Evolutionary conservation across 495 filamentous ascomycete species (phyloP).

Genomic region (Apiosordaria backusii): DNA sequence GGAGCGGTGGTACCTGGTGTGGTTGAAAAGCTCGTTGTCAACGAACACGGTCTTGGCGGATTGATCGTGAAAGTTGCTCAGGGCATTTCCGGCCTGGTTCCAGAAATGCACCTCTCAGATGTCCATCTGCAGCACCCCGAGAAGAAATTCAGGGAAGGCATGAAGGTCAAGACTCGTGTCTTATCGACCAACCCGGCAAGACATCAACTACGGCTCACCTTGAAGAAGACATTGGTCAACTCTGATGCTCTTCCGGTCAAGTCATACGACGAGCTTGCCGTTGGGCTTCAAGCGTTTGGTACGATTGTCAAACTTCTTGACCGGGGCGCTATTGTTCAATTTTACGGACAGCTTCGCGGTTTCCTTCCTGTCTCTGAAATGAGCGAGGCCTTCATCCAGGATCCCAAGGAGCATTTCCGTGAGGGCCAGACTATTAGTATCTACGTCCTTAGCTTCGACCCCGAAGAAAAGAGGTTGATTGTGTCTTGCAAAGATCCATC

Average conservation of each 20-base stretch:
- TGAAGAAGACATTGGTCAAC: slow-evolving; percentile 93
- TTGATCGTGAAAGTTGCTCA: slow-evolving; percentile 80
- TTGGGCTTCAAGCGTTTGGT: slow-evolving; percentile 73
- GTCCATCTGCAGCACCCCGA: slow-evolving; percentile 85
- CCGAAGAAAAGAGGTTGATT: slow-evolving; percentile 63
- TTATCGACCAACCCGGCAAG: slow-evolving; percentile 74
- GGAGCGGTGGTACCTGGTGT: slow-evolving; percentile 80
- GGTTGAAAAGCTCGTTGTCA: slow-evolving; percentile 78
- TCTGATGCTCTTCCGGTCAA: slow-evolving; percentile 72
- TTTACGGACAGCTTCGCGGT: slow-evolving; percentile 75
- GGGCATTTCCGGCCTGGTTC: slow-evolving; percentile 79
- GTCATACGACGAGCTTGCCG: slow-evolving; percentile 63
- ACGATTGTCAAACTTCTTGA: slow-evolving; percentile 75
- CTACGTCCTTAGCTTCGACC: slow-evolving; percentile 73
- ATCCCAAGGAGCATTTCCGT: slow-evolving; percentile 84
- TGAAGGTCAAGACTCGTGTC: slow-evolving; percentile 76
- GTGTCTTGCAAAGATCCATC: slow-evolving; percentile 92
- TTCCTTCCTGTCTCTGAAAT: slow-evolving; percentile 93
- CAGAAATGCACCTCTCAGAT: slow-evolving; percentile 85
- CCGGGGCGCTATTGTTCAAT: slow-evolving; percentile 85
- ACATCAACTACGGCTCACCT: slow-evolving; percentile 75
- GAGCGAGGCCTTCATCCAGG: slow-evolving; percentile 92
- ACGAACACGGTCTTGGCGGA: slow-evolving; percentile 67
- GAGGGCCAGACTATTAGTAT: slow-evolving; percentile 87
- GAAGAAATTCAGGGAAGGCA: slow-evolving; percentile 88